Percentiles rank a stretch among this genome's conserved stretches.
These are phyloP conservation scores for Podospora appendiculata DNA, from an alignment of 495 filamentous ascomycete genomes.

Conservation along the genomic window DNA sequence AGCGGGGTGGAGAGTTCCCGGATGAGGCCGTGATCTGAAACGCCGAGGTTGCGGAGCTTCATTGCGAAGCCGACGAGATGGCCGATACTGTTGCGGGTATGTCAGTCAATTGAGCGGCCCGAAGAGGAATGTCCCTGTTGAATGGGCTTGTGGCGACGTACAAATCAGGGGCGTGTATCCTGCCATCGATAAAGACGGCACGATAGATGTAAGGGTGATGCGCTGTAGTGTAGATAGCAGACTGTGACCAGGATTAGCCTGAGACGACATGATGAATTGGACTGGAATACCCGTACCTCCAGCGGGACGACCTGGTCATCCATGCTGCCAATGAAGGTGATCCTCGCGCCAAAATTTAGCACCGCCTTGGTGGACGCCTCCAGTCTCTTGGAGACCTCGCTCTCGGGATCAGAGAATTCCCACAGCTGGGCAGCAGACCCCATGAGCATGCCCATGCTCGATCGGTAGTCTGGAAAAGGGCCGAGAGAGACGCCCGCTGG, in stretches of 20 bases:
- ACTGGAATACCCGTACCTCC: constrained; percentile 46
- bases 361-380: constrained; percentile 63
- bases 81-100: constrained; percentile 50
- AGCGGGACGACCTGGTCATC: constrained; percentile 94
- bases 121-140: too few species aligned
- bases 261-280: background rate
- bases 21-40: constrained; percentile 88
- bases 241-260: constrained; percentile 37
- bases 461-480: constrained; percentile 81
- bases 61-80: constrained; percentile 89
- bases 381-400: constrained; percentile 74
- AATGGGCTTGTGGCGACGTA: constrained; percentile 23
- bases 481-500: constrained; percentile 85
- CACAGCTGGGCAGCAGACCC: constrained; percentile 88
- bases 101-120: background rate
- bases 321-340: constrained; percentile 84
- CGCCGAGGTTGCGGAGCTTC: constrained; percentile 85
- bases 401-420: constrained; percentile 75
- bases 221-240: constrained; percentile 73
- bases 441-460: constrained; percentile 65
- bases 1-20: constrained; percentile 82
- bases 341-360: constrained; percentile 68
- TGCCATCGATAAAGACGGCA: constrained; percentile 89
- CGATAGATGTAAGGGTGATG: constrained; percentile 89
- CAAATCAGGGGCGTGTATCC: constrained; percentile 90